Percentiles rank a stretch among this genome's conserved stretches.
phyloP scores from a whole-genome alignment of 169 alveolate species.

The Cryptosporidium baileyi region DNA sequence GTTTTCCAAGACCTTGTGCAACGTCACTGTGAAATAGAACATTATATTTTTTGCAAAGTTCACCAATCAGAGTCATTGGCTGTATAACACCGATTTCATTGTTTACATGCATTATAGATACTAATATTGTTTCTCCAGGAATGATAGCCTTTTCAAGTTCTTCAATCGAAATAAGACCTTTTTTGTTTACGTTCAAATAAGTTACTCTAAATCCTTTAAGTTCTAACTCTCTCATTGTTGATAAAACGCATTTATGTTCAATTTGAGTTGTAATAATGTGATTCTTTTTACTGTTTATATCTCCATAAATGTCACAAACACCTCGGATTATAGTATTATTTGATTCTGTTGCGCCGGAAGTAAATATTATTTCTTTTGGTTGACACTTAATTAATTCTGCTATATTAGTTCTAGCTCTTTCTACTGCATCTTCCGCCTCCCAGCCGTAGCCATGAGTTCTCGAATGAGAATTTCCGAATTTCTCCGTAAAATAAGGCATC shows the following conservation, averaged over 20 bases:
- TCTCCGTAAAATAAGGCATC: slow-evolving; percentile 94
- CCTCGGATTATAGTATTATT: slow-evolving; percentile 96
- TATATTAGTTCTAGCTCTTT: slow-evolving; percentile 88
- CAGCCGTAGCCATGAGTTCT: slow-evolving; percentile 96
- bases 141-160: slow-evolving; percentile 88
- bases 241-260: slow-evolving; percentile 97
- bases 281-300: slow-evolving; percentile 81
- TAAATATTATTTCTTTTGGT: slow-evolving; percentile 92
- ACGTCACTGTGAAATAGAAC: slow-evolving; percentile 95
- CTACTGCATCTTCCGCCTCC: slow-evolving; percentile 94
- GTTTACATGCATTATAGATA: slow-evolving; percentile 92
- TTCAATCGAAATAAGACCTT: slow-evolving; percentile 88
- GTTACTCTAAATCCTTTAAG: slow-evolving; percentile 92
- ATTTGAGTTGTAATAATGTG: slow-evolving; percentile 96
- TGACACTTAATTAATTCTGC: slow-evolving; percentile 88
- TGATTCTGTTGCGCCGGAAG: slow-evolving; percentile 99
- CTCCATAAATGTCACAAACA: slow-evolving; percentile 77
- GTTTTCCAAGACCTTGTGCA: slow-evolving; percentile 92
- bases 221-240: slow-evolving; percentile 88
- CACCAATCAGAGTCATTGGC: slow-evolving; percentile 91
- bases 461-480: slow-evolving; percentile 96
- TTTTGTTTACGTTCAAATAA: slow-evolving; percentile 89
- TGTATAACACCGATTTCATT: slow-evolving; percentile 98
- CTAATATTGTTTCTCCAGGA: slow-evolving; percentile 92
- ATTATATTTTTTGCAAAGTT: slow-evolving; percentile 89